Percentiles rank a stretch among this genome's conserved stretches.
These are phyloP conservation scores for Cytospora piceae DNA, from an alignment of 2,329 filamentous ascomycete species.

Conservation along the genomic window DNA sequence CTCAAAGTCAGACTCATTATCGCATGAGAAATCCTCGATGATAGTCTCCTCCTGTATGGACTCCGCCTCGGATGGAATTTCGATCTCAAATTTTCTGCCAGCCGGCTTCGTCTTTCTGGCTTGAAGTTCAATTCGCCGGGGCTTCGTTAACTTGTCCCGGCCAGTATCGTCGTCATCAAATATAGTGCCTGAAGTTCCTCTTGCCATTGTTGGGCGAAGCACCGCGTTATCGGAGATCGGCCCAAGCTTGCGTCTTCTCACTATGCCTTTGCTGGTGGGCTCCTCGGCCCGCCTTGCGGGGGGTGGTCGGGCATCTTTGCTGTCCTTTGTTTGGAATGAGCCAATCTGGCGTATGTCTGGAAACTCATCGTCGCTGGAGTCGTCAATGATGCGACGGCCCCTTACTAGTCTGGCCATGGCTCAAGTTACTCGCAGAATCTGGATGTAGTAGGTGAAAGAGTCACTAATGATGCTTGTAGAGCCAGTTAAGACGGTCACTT, in stretches of 20 bases:
- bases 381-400: constrained; percentile 31
- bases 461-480: neutral
- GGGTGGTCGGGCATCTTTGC: neutral
- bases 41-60: constrained; percentile 28
- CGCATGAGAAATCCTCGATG: constrained; percentile 23
- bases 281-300: neutral
- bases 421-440: neutral
- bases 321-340: neutral
- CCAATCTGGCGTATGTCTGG: constrained; percentile 43
- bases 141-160: constrained; percentile 1
- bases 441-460: neutral
- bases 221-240: constrained; percentile 16
- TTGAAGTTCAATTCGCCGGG: constrained; percentile 20
- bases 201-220: constrained; percentile 13
- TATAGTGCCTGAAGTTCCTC: neutral
- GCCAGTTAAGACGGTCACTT: neutral
- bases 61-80: constrained; percentile 15
- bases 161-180: neutral
- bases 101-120: constrained; percentile 4
- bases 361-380: constrained; percentile 48
- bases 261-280: constrained; percentile 4
- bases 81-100: neutral
- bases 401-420: constrained; percentile 21
- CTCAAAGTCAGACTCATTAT: constrained; percentile 25
- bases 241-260: constrained; percentile 28